Base-by-base conservation (phyloP, 345 rosid species). In the Populus ilicifolia region DNA sequence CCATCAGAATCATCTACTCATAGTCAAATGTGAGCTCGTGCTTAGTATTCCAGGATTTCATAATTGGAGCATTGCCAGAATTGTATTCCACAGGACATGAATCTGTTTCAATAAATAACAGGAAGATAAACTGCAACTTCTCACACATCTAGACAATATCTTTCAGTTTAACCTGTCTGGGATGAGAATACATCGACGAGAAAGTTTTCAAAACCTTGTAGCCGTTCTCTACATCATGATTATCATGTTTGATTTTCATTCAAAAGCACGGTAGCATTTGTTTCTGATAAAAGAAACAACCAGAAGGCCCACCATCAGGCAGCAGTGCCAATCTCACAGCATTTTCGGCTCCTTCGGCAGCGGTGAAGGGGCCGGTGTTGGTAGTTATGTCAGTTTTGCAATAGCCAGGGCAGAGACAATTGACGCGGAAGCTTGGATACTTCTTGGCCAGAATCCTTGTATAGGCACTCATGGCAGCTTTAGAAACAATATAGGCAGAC, bases 371-470 rank as follows among this genome's bases (percentile, higher is more conserved):
- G 59, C 90, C 88, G 23, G 8, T 21, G 54, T 82, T 77, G 79
- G 6, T 30, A 36, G 52, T 81, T 8, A 88, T 71, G 29, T 87
- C 84, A 1, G 87, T 88, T 69, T 78, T 77, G 71, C 80, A 71
- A 71, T 27, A 81, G 29, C 87, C 88, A 5, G 87, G 88, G 59
- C 87, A 78, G 14, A 83, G 82, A 9, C 76, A 70, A 67, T 87
- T 87, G 61, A 85, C 67, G 38, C 50, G 16, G 67, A 85, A 50
- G 21, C 52, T 62, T 5, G 79, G 78, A 33, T 80, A 61, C 61
- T 74, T 87, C 63, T 70, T 78, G 38, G 90, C 84, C 27, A 87
- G 71, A 72, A 87, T 69, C 77, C 85, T 80, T 0, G 88, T 81
- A 75, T 80, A 80, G 29, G 87, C 84, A 27, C 74, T 87, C 72